Conservation (phyloP, 2,329 filamentous ascomycete genomes). For the Cercospora janseana region DNA sequence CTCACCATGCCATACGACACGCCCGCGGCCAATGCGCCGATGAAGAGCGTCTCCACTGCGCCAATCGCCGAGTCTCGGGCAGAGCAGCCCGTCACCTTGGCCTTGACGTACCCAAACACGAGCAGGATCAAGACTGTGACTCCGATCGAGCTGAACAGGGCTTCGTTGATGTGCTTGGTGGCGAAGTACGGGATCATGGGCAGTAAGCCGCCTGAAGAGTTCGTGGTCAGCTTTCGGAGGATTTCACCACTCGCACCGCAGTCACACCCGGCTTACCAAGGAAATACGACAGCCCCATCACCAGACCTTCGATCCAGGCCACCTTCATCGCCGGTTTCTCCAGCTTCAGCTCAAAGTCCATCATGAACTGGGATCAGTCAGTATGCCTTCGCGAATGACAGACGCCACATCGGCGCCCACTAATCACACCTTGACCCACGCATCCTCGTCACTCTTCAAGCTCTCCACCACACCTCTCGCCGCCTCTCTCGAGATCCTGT, state of each 20-base stretch:
- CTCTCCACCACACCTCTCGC: constrained; percentile 51
- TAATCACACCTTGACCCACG: constrained; percentile 45
- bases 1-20: constrained; percentile 43
- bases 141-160: constrained; percentile 52
- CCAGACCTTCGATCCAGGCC: constrained; percentile 49
- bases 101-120: constrained; percentile 53
- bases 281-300: constrained; percentile 43
- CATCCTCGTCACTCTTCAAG: constrained; percentile 49
- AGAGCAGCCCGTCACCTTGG: constrained; percentile 34
- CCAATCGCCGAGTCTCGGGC: constrained; percentile 32
- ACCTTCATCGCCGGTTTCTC: constrained; percentile 45
- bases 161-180: constrained; percentile 41
- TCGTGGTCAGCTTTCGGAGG: constrained; percentile 5
- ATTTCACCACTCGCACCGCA: too few species aligned
- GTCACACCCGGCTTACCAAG: constrained; percentile 29
- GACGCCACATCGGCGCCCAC: not conserved
- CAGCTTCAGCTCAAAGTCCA: constrained; percentile 57
- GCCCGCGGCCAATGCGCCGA: constrained; percentile 41
- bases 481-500: constrained; percentile 48
- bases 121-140: constrained; percentile 52
- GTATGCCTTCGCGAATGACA: not conserved
- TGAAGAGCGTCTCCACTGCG: constrained; percentile 38
- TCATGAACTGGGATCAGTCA: constrained; percentile 50
- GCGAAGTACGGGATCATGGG: constrained; percentile 56
- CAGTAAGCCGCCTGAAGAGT: constrained; percentile 37